A percentile compares a stretch with the other conserved stretches of the same genome.
Evolutionary conservation across 495 filamentous ascomycete genomes (phyloP).

Genomic region (Trichoderma erinaceum): DNA sequence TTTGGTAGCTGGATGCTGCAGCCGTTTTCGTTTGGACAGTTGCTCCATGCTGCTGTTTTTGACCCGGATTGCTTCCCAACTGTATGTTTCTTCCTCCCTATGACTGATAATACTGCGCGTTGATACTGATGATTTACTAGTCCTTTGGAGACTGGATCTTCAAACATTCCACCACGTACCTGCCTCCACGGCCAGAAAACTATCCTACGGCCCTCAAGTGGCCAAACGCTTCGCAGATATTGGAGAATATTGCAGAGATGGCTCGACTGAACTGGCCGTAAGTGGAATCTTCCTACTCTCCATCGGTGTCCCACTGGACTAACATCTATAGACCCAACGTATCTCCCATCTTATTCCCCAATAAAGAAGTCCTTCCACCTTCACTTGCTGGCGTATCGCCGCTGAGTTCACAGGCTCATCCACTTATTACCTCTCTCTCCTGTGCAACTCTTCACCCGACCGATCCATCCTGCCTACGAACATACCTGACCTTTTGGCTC

Average conservation of each 20-base stretch:
- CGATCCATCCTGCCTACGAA: conserved; percentile 78
- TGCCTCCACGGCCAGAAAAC: conserved; percentile 62
- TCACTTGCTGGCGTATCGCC: conserved; percentile 64
- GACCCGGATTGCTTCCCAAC: conserved; percentile 80
- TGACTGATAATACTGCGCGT: neutral
- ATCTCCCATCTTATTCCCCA: conserved; percentile 83
- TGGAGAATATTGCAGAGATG: conserved; percentile 76
- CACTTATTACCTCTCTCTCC: conserved; percentile 70
- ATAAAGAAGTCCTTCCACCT: conserved; percentile 56
- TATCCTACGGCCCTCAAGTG: conserved; percentile 63
- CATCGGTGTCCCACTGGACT: neutral
- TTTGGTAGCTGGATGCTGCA: conserved; percentile 96
- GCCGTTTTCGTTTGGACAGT: conserved; percentile 83
- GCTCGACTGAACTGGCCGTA: conserved; percentile 81
- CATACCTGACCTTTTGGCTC: conserved; percentile 77
- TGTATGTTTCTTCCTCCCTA: conserved; percentile 20
- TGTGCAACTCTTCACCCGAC: conserved; percentile 89
- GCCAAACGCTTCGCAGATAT: conserved; percentile 69
- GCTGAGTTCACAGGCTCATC: conserved; percentile 76
- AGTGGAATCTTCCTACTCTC: conserved; percentile 26
- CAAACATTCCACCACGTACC: conserved; percentile 67
- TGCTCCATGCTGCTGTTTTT: conserved; percentile 88
- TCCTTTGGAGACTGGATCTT: conserved; percentile 53
- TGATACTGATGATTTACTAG: neutral
- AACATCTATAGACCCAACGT: conserved; percentile 53